Evolutionary conservation across 2,329 filamentous ascomycete species (phyloP), one percentile per base, ranked within the genome.

Genomic region (Dactylonectria macrodidyma): DNA sequence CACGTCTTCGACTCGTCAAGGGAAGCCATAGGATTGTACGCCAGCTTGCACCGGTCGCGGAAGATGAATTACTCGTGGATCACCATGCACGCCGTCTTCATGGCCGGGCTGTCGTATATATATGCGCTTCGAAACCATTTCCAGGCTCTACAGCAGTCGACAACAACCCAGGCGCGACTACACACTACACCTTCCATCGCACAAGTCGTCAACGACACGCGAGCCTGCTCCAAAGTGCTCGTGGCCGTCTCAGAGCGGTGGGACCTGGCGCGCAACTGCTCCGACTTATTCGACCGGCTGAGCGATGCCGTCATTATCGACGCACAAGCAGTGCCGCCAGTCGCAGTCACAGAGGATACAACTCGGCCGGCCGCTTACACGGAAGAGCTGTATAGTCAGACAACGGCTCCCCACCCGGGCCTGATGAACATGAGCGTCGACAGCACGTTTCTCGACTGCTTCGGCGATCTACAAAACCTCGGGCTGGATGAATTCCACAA

Each of bases 21-120:
- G 26, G 75, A 82, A 19, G 75, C 82, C 0, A 84, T 86, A 50
- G 78, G 74, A 2, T 73, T 84, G 0, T 87, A 87, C 59, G 79
- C 84, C 1, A 80, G 78, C 19, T 71, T 87, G 0, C 83, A 85
- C 56, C 80, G 81, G 7, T 83, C 81, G 0, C 77, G 83, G 5
- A 82, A 81, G 52, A 82, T 86, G 63, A 86, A 86, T 69, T 86
- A 82, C 48, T 83, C 81, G 0, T 87, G 84, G 84, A 82, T 86
- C 30, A 85, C 84, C 0, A 79, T 86, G 64, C 85, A 87, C 57
- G 79, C 82, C 0, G 79, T 86, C 1, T 87, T 87, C 70, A 81
- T 85, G 64, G 84, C 84, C 0, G 84, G 84, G 0, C 66, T 84
- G 0, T 82, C 82, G 0, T 85, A 84, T 56, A 79, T 85, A 3